Percentiles rank a stretch among this genome's conserved stretches.
Evolutionary conservation across 768 basidiomycete species (phyloP).

Genomic region (Leccinellum albellum): DNA sequence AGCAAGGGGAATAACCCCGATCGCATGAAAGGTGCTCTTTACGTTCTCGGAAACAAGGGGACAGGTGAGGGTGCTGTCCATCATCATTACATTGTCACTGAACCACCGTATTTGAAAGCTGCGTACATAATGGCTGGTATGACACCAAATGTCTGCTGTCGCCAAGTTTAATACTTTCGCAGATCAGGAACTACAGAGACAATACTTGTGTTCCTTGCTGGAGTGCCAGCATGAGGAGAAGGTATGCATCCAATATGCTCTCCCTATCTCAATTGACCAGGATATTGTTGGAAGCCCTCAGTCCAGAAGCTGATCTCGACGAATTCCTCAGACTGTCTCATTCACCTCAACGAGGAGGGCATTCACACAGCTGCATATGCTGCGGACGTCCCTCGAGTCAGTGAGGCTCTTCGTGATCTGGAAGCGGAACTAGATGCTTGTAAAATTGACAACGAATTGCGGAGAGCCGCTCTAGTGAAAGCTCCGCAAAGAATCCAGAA

Average conservation of each 20-base stretch:
- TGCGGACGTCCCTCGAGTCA: constrained; percentile 45
- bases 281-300: constrained; percentile 15
- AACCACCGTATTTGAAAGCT: constrained; percentile 35
- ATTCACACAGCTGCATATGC: constrained; percentile 60
- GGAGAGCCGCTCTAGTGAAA: constrained; percentile 43
- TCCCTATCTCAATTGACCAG: constrained; percentile 49
- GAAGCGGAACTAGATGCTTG: constrained; percentile 46
- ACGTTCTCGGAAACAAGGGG: constrained; percentile 71
- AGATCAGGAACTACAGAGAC: constrained; percentile 57
- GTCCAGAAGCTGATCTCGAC: constrained; percentile 27
- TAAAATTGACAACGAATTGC: constrained; percentile 40
- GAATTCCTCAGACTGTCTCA: constrained; percentile 59
- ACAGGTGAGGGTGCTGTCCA: constrained; percentile 43
- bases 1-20: constrained; percentile 81
- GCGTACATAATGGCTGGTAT: constrained; percentile 67
- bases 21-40: constrained; percentile 92
- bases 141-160: constrained; percentile 15
- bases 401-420: constrained; percentile 46
- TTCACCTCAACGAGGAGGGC: constrained; percentile 60
- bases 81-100: neutral
- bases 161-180: constrained; percentile 11
- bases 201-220: constrained; percentile 59
- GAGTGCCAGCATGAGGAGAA: constrained; percentile 86
- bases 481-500: constrained; percentile 38
- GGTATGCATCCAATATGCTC: constrained; percentile 34